Percentiles rank a stretch among this genome's conserved stretches.
Evolutionary conservation across 106 monocot species (phyloP).

Genomic region (Platanthera zijinensis): DNA sequence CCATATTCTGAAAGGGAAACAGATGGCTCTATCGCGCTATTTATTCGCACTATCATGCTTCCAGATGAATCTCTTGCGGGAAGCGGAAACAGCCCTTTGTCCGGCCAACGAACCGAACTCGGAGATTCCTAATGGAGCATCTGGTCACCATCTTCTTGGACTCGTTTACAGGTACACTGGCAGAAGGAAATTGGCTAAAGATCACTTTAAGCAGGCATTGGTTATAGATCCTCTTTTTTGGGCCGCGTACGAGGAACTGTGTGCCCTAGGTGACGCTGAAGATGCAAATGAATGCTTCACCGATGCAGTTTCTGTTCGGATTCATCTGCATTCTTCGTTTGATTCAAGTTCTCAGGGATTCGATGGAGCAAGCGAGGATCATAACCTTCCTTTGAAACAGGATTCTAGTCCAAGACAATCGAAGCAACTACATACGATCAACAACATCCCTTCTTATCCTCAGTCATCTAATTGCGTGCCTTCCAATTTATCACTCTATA

Average conservation of each 20-base stretch:
- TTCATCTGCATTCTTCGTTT: conserved; percentile 51
- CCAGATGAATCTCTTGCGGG: conserved; percentile 83
- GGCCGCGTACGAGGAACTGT: conserved; percentile 95
- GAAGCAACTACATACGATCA: conserved; percentile 44
- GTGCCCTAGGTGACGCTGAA: conserved; percentile 72
- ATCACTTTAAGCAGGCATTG: conserved; percentile 82
- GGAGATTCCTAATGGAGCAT: conserved; percentile 96
- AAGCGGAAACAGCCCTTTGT: conserved; percentile 77
- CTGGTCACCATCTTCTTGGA: conserved; percentile 95
- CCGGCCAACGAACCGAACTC: conserved; percentile 62
- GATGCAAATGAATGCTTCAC: conserved; percentile 66
- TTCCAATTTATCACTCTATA: conserved; percentile 45
- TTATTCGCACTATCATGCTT: conserved; percentile 91
- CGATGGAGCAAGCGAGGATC: conserved; percentile 33
- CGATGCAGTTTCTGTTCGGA: conserved; percentile 57
- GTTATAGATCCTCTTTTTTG: conserved; percentile 87
- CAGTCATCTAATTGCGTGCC: conserved; percentile 26
- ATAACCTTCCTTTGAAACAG: conserved; percentile 19
- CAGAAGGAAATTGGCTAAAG: conserved; percentile 56
- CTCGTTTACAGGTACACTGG: conserved; percentile 86
- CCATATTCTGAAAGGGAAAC: conserved; percentile 67
- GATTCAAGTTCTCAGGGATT: conserved; percentile 40
- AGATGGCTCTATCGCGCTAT: conserved; percentile 84
- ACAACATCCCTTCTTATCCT: conserved; percentile 31
- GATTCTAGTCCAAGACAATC: conserved; percentile 58